phyloP scores from a whole-genome alignment of 768 basidiomycete species.

The Naganishia vaughanmartiniae region DNA sequence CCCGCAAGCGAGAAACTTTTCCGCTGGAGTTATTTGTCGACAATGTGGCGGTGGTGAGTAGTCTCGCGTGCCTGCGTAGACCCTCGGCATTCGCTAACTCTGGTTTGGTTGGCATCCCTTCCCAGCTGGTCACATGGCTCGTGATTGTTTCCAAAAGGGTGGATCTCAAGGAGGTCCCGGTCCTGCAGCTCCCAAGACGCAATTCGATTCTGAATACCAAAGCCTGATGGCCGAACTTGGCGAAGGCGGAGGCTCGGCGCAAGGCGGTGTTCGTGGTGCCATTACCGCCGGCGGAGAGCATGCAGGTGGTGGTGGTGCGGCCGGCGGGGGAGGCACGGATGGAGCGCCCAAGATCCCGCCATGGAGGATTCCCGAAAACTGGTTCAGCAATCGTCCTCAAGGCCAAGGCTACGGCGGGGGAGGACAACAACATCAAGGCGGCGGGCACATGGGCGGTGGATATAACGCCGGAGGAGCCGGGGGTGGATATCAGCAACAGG shows the following conservation, averaged over 20 bases:
- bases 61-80: neutral
- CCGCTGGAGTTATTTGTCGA: conserved; percentile 98
- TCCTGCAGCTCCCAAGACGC: conserved; percentile 60
- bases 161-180: conserved; percentile 63
- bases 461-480: conserved; percentile 5
- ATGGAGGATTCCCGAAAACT: conserved; percentile 52
- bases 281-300: conserved; percentile 30
- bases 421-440: conserved; percentile 3
- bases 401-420: conserved; percentile 29
- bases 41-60: conserved; percentile 74
- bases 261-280: conserved; percentile 33
- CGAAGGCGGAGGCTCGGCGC: conserved; percentile 59
- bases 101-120: too few species aligned
- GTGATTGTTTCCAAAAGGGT: conserved; percentile 91
- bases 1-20: conserved; percentile 96
- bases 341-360: conserved; percentile 45
- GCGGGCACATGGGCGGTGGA: conserved; percentile 25
- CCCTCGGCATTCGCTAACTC: neutral
- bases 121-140: conserved; percentile 91
- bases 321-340: conserved; percentile 11
- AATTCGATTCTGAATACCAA: conserved; percentile 97
- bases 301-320: conserved; percentile 3
- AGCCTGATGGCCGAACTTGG: conserved; percentile 97
- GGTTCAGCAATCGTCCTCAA: conserved; percentile 37
- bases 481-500: conserved; percentile 25